phyloP scores from a whole-genome alignment of 2,329 filamentous ascomycete species.

The Phaeomoniella chlamydospora region DNA sequence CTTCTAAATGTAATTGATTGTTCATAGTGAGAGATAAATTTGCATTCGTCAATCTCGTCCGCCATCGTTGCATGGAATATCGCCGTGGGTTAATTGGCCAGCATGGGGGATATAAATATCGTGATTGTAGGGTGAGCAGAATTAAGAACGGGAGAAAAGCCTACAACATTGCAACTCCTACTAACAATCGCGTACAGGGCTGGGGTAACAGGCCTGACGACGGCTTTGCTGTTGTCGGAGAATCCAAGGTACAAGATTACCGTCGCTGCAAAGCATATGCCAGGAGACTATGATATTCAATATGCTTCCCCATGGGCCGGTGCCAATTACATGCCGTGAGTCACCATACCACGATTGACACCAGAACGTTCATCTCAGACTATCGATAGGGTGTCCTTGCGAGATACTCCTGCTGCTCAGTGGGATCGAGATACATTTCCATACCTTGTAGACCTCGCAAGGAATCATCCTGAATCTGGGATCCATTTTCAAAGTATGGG shows the following conservation, averaged over 20 bases:
- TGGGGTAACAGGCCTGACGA: constrained; percentile 46
- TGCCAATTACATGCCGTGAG: constrained; percentile 57
- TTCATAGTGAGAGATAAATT: no score
- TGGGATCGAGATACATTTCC: constrained; percentile 49
- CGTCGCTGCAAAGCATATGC: constrained; percentile 68
- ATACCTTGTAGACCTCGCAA: constrained; percentile 39
- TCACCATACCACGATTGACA: constrained; percentile 8
- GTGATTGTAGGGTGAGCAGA: neutral
- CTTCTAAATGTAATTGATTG: no score
- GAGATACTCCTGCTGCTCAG: constrained; percentile 15
- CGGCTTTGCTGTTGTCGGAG: constrained; percentile 39
- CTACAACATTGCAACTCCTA: no score
- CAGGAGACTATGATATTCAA: constrained; percentile 71
- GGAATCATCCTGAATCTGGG: constrained; percentile 55
- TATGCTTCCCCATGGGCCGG: constrained; percentile 76
- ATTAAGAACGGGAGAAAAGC: no score
- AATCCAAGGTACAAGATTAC: constrained; percentile 41
- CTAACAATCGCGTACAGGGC: no score
- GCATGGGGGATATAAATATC: neutral
- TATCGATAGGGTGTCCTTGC: constrained; percentile 14
- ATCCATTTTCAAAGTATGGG: constrained; percentile 53
- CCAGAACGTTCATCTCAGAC: constrained; percentile 6
- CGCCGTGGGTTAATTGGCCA: no score
- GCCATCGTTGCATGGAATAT: no score
- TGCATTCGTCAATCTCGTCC: no score